These are phyloP conservation scores for Gossypium anomalum DNA, from an alignment of 345 rosid genomes.

Conservation along the genomic window DNA sequence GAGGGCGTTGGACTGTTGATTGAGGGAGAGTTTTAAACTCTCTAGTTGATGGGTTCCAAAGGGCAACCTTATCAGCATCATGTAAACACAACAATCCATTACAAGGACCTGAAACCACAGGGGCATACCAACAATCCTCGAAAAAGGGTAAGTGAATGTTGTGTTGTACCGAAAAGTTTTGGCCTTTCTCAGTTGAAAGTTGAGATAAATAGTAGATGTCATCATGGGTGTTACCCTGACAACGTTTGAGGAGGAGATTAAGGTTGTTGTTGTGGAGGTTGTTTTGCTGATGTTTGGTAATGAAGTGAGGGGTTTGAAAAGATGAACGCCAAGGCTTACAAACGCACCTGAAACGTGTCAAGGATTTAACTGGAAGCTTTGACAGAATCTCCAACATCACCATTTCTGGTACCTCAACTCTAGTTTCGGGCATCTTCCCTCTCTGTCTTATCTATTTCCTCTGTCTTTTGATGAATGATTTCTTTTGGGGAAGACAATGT, in stretches of 20 bases:
- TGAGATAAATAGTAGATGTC: neutral
- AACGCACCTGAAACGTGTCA: constrained; percentile 12
- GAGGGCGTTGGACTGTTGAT: constrained; percentile 5
- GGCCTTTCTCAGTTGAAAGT: neutral
- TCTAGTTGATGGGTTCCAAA: neutral
- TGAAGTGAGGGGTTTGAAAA: constrained; percentile 4
- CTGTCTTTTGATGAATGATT: neutral
- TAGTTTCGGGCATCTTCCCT: neutral
- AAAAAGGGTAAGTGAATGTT: neutral
- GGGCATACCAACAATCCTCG: neutral
- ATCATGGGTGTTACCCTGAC: neutral
- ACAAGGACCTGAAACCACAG: neutral
- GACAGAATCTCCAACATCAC: neutral
- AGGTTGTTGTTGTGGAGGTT: neutral
- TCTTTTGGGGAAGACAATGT: neutral
- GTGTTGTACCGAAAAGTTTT: neutral
- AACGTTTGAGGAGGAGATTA: constrained; percentile 2
- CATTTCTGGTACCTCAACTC: neutral
- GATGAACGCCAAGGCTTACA: neutral
- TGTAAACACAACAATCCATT: constrained; percentile 6
- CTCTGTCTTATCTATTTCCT: neutral
- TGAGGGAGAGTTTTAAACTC: neutral
- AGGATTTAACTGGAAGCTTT: neutral
- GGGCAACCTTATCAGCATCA: neutral
- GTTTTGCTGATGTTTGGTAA: neutral